Percentiles rank a stretch among this genome's conserved stretches.
Evolutionary conservation across 495 filamentous ascomycete species (phyloP).

Genomic region (Hyaloscypha hepaticicola): DNA sequence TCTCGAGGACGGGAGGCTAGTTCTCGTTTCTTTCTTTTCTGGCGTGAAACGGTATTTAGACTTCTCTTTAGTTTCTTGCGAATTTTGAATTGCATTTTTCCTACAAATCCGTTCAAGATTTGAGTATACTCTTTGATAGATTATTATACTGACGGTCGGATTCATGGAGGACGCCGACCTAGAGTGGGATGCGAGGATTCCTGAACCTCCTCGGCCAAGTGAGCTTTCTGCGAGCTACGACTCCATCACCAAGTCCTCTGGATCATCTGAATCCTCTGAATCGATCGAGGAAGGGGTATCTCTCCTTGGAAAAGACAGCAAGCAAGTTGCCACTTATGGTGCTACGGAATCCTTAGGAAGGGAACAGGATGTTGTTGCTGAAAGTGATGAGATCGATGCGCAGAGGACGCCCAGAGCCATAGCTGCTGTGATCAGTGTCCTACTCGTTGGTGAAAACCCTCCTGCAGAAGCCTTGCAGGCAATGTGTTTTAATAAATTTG

Average conservation of each 20-base stretch:
- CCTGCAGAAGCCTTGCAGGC: neutral
- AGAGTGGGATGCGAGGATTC: neutral
- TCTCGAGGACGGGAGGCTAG: too few species aligned
- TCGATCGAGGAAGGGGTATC: neutral
- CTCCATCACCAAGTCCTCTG: neutral
- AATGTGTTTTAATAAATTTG: constrained; percentile 24
- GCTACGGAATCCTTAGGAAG: neutral
- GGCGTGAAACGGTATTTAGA: too few species aligned
- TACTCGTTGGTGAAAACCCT: constrained; percentile 12
- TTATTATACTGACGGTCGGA: neutral
- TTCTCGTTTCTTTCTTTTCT: too few species aligned
- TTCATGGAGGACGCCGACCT: neutral
- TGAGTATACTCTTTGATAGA: too few species aligned
- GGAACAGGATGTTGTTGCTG: neutral
- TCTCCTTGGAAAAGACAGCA: neutral
- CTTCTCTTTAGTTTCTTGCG: too few species aligned
- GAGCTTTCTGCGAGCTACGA: neutral
- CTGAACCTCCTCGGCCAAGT: neutral
- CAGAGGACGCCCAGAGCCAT: neutral
- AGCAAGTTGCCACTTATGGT: neutral
- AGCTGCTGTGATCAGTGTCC: constrained; percentile 10
- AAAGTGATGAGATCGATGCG: neutral
- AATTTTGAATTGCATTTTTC: too few species aligned
- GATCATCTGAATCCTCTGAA: neutral
- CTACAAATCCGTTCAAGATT: too few species aligned